Conservation (phyloP, 306 rosid species). For the Trifolium repens region DNA sequence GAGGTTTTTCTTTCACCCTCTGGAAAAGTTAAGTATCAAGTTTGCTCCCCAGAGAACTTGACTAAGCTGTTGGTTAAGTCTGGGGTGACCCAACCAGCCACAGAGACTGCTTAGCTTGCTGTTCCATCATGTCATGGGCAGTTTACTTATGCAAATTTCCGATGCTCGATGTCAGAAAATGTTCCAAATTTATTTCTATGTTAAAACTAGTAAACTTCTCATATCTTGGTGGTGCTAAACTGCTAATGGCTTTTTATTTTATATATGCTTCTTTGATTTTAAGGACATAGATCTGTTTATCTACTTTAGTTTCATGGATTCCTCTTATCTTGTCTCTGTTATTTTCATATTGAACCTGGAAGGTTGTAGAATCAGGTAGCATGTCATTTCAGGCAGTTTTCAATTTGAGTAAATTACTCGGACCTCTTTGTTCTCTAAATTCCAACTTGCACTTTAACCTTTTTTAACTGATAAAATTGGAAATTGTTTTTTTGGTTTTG, state of each 20-base stretch:
- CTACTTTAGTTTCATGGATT: neutral
- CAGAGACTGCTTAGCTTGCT: slow-evolving; percentile 52
- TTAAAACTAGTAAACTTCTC: slow-evolving; percentile 21
- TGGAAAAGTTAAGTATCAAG: slow-evolving; percentile 58
- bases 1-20: slow-evolving; percentile 57
- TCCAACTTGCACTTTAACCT: neutral
- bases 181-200: slow-evolving; percentile 22
- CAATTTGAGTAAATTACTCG: neutral
- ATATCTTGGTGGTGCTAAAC: slow-evolving; percentile 22
- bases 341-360: slow-evolving; percentile 3
- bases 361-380: neutral
- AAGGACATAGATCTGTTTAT: slow-evolving; percentile 8
- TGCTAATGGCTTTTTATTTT: neutral
- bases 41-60: slow-evolving; percentile 53
- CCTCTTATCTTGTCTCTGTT: neutral
- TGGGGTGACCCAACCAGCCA: slow-evolving; percentile 59
- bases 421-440: neutral
- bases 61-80: slow-evolving; percentile 53
- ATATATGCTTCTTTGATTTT: slow-evolving; percentile 17
- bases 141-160: slow-evolving; percentile 20
- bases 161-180: neutral
- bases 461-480: neutral
- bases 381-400: neutral
- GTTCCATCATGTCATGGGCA: slow-evolving; percentile 24
- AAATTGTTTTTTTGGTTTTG: neutral